Conservation (phyloP, 2,329 filamentous ascomycete species). For the Grosmannia huntii region DNA sequence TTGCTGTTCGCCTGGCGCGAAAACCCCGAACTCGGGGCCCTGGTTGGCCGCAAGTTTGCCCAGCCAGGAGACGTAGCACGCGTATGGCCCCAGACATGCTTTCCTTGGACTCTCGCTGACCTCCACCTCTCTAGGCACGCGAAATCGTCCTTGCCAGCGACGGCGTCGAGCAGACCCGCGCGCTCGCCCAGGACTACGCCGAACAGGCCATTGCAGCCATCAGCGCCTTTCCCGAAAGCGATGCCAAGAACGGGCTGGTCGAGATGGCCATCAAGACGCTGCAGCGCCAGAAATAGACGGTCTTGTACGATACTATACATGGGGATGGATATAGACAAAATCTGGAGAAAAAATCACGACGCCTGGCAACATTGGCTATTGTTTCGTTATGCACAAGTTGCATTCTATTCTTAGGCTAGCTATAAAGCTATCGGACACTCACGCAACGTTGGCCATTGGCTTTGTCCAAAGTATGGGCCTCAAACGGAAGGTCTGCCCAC, state of each 20-base stretch:
- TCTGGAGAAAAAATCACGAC: neutral
- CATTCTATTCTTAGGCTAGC: too few relatives aligned
- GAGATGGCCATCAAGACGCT: slow-evolving; percentile 93
- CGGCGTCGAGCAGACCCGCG: slow-evolving; percentile 84
- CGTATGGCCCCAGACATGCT: slow-evolving; percentile 39
- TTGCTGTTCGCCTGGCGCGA: slow-evolving; percentile 92
- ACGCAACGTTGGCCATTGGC: neutral
- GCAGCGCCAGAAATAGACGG: slow-evolving; percentile 62
- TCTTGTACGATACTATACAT: neutral
- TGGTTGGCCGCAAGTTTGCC: slow-evolving; percentile 87
- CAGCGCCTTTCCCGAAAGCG: slow-evolving; percentile 74
- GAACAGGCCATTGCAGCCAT: slow-evolving; percentile 83
- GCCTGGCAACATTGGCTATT: neutral
- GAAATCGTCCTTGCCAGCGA: slow-evolving; percentile 72
- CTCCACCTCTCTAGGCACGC: slow-evolving; percentile 50
- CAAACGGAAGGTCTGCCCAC: neutral
- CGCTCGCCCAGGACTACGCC: slow-evolving; percentile 79
- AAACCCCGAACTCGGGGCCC: slow-evolving; percentile 66
- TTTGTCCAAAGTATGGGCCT: too few relatives aligned
- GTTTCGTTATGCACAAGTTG: neutral
- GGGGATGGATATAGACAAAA: neutral
- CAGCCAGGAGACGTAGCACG: slow-evolving; percentile 70
- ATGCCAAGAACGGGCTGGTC: slow-evolving; percentile 80
- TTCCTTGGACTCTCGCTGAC: slow-evolving; percentile 5
- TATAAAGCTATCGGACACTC: too few relatives aligned